A percentile compares a stretch with the other conserved stretches of the same genome.
phyloP scores from a whole-genome alignment of 495 filamentous ascomycete species.

The Aspergillus affinis region DNA sequence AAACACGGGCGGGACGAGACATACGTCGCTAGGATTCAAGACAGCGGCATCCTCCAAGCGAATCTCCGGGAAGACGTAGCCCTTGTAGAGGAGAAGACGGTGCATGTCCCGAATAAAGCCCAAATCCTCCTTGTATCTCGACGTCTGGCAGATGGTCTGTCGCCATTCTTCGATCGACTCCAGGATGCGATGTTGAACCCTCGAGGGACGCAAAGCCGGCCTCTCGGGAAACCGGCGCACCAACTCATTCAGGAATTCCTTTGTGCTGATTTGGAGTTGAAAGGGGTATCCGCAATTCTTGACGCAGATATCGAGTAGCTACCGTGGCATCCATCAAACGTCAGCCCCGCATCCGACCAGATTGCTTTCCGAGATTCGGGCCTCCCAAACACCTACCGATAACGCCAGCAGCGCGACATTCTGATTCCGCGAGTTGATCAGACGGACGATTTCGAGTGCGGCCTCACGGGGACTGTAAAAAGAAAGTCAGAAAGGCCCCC shows the following conservation, averaged over 20 bases:
- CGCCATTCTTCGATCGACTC: conserved; percentile 99
- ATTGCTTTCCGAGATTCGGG: conserved; percentile 3
- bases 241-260: conserved; percentile 98
- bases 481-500: conserved; percentile 16
- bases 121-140: conserved; percentile 92
- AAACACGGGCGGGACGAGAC: conserved; percentile 28
- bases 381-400: conserved; percentile 43
- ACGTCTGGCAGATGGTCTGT: conserved; percentile 96
- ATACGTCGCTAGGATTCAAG: conserved; percentile 93
- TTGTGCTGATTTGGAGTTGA: conserved; percentile 96
- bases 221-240: conserved; percentile 94
- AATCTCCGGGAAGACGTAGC: conserved; percentile 92
- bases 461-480: conserved; percentile 78
- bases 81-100: conserved; percentile 90
- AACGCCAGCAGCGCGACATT: conserved; percentile 92
- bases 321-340: conserved; percentile 26
- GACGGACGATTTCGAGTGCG: conserved; percentile 88
- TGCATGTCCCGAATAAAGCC: conserved; percentile 99
- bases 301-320: conserved; percentile 96
- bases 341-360: conserved; percentile 22
- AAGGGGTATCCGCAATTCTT: conserved; percentile 99
- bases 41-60: conserved; percentile 93
- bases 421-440: conserved; percentile 93
- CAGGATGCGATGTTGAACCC: conserved; percentile 88
- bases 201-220: conserved; percentile 78